These are phyloP conservation scores for Cafeteria roenbergensis DNA, from an alignment of 108 stramenopile genomes.

Conservation along the genomic window DNA sequence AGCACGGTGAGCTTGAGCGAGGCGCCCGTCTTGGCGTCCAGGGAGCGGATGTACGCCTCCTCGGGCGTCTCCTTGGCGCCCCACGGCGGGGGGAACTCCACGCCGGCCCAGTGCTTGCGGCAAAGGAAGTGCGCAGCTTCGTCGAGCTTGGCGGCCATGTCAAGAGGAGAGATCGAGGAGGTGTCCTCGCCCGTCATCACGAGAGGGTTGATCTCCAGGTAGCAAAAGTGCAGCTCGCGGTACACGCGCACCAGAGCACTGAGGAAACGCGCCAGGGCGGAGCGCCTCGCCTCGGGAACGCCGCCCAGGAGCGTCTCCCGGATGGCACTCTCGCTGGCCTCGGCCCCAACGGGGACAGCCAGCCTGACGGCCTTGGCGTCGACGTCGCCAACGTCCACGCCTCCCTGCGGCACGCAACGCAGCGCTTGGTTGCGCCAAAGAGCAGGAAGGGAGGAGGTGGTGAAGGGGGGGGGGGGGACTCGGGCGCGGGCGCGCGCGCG, in stretches of 20 bases:
- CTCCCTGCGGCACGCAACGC: conserved; percentile 38
- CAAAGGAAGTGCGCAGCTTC: conserved; percentile 67
- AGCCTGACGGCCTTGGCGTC: conserved; percentile 61
- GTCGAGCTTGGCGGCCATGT: conserved; percentile 74
- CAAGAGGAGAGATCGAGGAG: conserved; percentile 36
- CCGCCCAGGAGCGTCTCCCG: conserved; percentile 34
- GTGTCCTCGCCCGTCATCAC: conserved; percentile 46
- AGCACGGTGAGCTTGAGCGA: conserved; percentile 75
- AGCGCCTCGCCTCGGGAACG: conserved; percentile 44
- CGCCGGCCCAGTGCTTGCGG: conserved; percentile 59
- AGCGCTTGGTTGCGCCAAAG: background rate
- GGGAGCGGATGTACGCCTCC: conserved; percentile 62
- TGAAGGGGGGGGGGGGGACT: no score
- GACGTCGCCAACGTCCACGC: conserved; percentile 77
- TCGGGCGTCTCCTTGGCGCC: conserved; percentile 69
- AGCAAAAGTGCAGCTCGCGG: conserved; percentile 63
- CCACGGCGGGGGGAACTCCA: conserved; percentile 64
- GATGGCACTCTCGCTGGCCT: conserved; percentile 14
- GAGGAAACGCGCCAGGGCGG: conserved; percentile 49
- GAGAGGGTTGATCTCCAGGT: conserved; percentile 76
- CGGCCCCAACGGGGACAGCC: conserved; percentile 30
- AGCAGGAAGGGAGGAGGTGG: no score
- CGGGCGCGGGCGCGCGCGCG: no score
- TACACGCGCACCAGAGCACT: conserved; percentile 54
- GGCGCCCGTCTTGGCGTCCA: conserved; percentile 68